Base-by-base conservation (phyloP, 2,329 filamentous ascomycete species). In the Botrytis pseudocinerea region DNA sequence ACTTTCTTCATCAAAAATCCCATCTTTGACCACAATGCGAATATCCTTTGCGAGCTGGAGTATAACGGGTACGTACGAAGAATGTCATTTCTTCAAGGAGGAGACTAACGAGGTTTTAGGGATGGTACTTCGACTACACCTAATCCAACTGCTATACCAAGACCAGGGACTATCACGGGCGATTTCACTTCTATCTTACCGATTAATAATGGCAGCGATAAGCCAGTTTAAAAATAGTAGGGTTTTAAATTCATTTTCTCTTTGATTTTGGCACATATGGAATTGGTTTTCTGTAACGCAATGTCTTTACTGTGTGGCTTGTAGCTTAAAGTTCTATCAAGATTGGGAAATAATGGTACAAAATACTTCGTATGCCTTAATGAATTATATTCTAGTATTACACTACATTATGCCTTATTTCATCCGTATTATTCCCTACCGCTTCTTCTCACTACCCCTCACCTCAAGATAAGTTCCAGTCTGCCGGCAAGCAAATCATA, bases 1-100 rank as follows among this genome's bases (percentile, higher is more conserved):
- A 54, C 51, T 28, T 54, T 54, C 51, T 54, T 54, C 51, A 54
- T 54, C 51, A 54, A 54, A 54, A 54, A 54, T 54, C 51, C 51
- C 51, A 54, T 54, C 51, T 54, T 54, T 54, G 51, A 54, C 51
- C 51, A 54, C 51, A 4, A 54, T 54, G 51, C 51, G 51, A 54
- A 54, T 28, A 54, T 54, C 51, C 51, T 54, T 54, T 54, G 51
- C 51, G 51, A 54, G 51, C 51, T 54, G 1, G 51, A 54, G 51
- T 54, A 54, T 28, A 54, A 54, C 25, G 25, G 51, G 51, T 54
- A 54, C 51, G 51, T 54, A 54, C 51, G 51, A 54, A 54, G 51
- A 54, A 54, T 28, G 28, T 54, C 51, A 54, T 54, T 54, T 28
- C 51, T 54, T 54, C 51, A 14, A 54, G 51, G 51, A 54, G 25